phyloP scores from a whole-genome alignment of 164 flowering plant species.

The Vitis labrusca region DNA sequence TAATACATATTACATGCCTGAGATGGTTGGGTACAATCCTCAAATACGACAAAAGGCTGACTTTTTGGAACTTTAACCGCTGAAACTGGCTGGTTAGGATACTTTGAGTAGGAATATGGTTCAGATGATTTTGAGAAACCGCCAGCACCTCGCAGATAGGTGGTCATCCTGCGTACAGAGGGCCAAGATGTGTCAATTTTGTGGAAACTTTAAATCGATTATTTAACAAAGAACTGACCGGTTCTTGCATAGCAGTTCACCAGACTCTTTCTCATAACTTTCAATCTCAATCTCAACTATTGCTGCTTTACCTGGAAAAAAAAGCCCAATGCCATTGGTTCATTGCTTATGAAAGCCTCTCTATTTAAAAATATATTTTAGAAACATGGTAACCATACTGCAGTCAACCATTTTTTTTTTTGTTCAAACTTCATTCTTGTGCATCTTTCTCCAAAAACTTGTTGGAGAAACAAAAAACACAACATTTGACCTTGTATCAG shows the following conservation, averaged over 20 bases:
- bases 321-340: neutral
- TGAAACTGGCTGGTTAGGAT: constrained; percentile 44
- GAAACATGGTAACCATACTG: neutral
- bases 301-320: constrained; percentile 76
- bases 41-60: constrained; percentile 63
- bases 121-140: constrained; percentile 84
- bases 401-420: no score
- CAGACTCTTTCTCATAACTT: constrained; percentile 67
- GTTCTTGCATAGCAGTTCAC: constrained; percentile 77
- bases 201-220: neutral
- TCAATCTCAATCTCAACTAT: constrained; percentile 70
- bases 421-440: no score
- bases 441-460: no score
- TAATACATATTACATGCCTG: constrained; percentile 48
- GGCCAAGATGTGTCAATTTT: neutral
- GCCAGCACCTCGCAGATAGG: constrained; percentile 85
- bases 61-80: constrained; percentile 51
- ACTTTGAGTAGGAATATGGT: constrained; percentile 67
- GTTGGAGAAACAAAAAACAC: no score
- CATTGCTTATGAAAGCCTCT: neutral
- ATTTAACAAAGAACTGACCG: constrained; percentile 42
- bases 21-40: constrained; percentile 71
- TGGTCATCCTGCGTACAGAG: constrained; percentile 47
- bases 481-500: no score
- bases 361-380: neutral